phyloP scores from a whole-genome alignment of 768 basidiomycete species.

The Nidula microcarpa region DNA sequence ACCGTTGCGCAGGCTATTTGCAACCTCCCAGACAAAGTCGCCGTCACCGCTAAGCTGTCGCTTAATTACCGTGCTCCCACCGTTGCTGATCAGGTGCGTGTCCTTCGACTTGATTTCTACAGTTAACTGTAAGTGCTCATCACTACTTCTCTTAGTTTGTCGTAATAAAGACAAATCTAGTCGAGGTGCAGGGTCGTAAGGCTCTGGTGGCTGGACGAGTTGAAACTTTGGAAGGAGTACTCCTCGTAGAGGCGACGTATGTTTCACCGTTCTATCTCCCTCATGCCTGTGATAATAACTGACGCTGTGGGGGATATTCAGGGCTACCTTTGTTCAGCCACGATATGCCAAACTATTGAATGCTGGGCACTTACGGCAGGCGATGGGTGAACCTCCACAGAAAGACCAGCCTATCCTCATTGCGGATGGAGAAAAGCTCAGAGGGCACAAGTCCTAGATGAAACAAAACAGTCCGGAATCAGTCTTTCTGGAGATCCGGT shows the following conservation, averaged over 20 bases:
- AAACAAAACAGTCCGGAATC: too few species aligned
- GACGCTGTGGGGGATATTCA: conserved; percentile 19
- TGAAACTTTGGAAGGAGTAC: conserved; percentile 77
- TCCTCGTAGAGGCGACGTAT: conserved; percentile 80
- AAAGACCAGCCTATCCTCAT: conserved; percentile 30
- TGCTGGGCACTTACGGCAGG: conserved; percentile 51
- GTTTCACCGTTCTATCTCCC: conserved; percentile 19
- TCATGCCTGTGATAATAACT: background rate
- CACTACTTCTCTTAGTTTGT: conserved; percentile 56
- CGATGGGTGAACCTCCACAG: conserved; percentile 58
- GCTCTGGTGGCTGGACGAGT: conserved; percentile 65
- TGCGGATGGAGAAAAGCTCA: conserved; percentile 35
- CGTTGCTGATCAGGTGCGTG: conserved; percentile 75
- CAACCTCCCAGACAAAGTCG: conserved; percentile 85
- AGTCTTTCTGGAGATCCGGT: too few species aligned
- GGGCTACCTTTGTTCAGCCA: conserved; percentile 86
- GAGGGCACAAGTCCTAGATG: background rate
- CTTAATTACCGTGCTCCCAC: conserved; percentile 87
- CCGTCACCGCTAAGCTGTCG: conserved; percentile 84
- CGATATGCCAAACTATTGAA: conserved; percentile 79
- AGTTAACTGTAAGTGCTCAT: background rate
- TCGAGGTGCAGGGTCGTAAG: conserved; percentile 76
- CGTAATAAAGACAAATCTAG: conserved; percentile 68
- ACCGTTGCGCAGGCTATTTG: conserved; percentile 53
- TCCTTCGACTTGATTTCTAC: background rate